Conservation (phyloP, 139 green algal genomes). For the Chara braunii region DNA sequence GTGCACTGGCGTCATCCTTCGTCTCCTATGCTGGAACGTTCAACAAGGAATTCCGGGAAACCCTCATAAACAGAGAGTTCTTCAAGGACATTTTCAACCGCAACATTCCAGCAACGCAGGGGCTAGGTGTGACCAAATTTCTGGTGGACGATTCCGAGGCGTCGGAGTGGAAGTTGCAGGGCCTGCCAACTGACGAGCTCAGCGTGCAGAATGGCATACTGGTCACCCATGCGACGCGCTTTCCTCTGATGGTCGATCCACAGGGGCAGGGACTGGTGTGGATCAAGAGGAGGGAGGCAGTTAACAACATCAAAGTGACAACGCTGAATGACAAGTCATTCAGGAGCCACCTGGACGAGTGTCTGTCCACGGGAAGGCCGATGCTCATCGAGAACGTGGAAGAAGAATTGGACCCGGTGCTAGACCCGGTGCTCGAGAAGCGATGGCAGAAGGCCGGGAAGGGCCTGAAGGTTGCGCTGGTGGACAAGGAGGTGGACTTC, state of each 20-base stretch:
- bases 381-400: conserved; percentile 94
- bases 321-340: conserved; percentile 79
- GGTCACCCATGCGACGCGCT: conserved; percentile 74
- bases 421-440: conserved; percentile 84
- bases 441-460: conserved; percentile 63
- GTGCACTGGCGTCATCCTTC: conserved; percentile 63
- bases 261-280: conserved; percentile 73
- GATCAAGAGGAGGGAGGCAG: conserved; percentile 76
- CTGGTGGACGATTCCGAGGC: conserved; percentile 83
- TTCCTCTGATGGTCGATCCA: conserved; percentile 83
- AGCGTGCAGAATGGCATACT: conserved; percentile 91
- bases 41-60: conserved; percentile 88
- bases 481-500: conserved; percentile 89
- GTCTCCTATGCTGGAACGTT: conserved; percentile 87
- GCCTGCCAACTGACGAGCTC: conserved; percentile 86
- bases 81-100: conserved; percentile 60
- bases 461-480: conserved; percentile 58
- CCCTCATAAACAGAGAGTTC: conserved; percentile 76
- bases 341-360: conserved; percentile 83
- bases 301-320: conserved; percentile 70
- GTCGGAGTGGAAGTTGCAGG: conserved; percentile 76
- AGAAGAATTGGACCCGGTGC: conserved; percentile 81
- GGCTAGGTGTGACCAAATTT: conserved; percentile 62
- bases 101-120: conserved; percentile 64
- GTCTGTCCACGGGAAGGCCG: conserved; percentile 75